A percentile compares a stretch with the other conserved stretches of the same genome.
Conservation (phyloP, 1,139 yeast species). For the Taphrina confusa region DNA sequence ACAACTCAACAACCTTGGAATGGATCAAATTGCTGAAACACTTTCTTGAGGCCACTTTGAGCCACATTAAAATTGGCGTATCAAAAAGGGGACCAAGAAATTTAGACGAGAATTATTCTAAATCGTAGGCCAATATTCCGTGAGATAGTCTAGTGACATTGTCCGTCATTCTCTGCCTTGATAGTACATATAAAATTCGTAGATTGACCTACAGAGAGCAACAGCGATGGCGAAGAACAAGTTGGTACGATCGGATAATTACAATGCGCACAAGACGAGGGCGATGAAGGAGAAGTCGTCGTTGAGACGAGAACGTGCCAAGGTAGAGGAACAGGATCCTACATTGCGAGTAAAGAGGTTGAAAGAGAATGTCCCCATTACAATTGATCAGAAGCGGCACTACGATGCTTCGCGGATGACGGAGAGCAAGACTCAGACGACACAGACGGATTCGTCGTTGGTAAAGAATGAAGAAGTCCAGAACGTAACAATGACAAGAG, state of each 20-base stretch:
- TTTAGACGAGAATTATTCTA: too few species aligned
- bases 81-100: too few species aligned
- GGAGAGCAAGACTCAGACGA: constrained; percentile 15
- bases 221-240: constrained; percentile 28
- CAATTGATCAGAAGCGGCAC: constrained; percentile 84
- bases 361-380: constrained; percentile 76
- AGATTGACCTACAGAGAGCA: too few species aligned
- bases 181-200: too few species aligned
- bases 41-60: too few species aligned
- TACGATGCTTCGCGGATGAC: constrained; percentile 54
- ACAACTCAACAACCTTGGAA: too few species aligned
- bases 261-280: constrained; percentile 28
- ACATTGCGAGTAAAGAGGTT: constrained; percentile 54
- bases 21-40: too few species aligned
- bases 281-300: constrained; percentile 19
- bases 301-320: constrained; percentile 24
- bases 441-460: constrained; percentile 12
- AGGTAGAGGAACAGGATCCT: constrained; percentile 29
- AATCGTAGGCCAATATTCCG: too few species aligned
- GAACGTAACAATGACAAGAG: not conserved
- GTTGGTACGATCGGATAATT: constrained; percentile 30
- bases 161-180: too few species aligned
- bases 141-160: too few species aligned
- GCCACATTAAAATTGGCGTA: too few species aligned
- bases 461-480: constrained; percentile 15